Evolutionary conservation across 2,329 filamentous ascomycete genomes (phyloP), one percentile per base, ranked within the genome.

Genomic region (Ophiostoma australiae): DNA sequence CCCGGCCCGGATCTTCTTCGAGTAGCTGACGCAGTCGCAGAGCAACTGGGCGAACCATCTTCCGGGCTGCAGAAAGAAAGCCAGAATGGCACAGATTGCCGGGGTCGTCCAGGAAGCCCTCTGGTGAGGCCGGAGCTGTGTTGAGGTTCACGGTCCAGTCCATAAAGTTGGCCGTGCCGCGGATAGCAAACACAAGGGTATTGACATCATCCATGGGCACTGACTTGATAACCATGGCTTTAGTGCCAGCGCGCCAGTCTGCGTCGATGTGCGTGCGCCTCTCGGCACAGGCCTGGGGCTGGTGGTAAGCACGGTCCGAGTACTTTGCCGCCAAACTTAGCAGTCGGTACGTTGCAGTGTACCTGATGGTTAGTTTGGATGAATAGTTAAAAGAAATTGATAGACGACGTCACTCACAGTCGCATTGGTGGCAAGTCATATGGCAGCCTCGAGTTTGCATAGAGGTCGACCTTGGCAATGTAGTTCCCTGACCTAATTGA

Each of bases 111-210:
- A 97, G 83, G 77, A 96, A 95, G 1, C 86, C 87, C 0, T 77
- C 78, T 0, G 93, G 91, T 1, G 87, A 83, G 0, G 85, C 83
- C 0, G 92, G 92, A 0, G 85, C 87, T 1, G 86, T 86, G 68
- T 91, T 87, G 70, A 95, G 84, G 78, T 97, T 96, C 66, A 95
- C 91, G 1, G 90, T 86, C 93, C 93, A 97, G 80, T 97, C 93
- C 82, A 91, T 88, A 75, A 95, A 91, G 7, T 87, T 91, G 33
- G 92, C 88, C 0, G 89, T 93, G 27, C 93, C 93, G 27, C 93
- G 87, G 73, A 97, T 91, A 17, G 93, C 92, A 76, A 97, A 91
- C 13, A 96, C 90, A 72, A 97, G 90, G 23, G 90, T 89, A 77
- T 91, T 88, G 81, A 90, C 88, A 76, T 92, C 84, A 76, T 95